phyloP scores from a whole-genome alignment of 2,329 filamentous ascomycete genomes.

The Fusarium palustre region DNA sequence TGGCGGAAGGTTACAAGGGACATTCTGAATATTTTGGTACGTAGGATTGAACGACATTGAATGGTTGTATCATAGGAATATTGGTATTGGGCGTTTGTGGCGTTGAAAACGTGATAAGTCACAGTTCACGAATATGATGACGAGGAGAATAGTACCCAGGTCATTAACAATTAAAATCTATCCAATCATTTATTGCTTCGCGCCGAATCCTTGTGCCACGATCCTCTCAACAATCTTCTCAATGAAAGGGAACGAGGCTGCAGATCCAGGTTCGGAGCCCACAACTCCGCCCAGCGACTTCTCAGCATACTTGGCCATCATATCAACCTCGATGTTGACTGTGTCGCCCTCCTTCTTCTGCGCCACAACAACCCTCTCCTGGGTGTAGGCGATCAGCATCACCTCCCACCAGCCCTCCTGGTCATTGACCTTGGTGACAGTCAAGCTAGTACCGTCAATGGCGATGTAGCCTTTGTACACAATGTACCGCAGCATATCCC shows the following conservation, averaged over 20 bases:
- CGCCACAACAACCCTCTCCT: constrained; percentile 88
- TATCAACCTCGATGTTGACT: constrained; percentile 94
- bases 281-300: constrained; percentile 85
- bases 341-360: constrained; percentile 81
- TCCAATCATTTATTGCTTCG: constrained; percentile 39
- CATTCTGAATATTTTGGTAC: neutral
- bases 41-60: neutral
- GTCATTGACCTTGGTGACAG: constrained; percentile 88
- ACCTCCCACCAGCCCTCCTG: constrained; percentile 88
- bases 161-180: constrained; percentile 23
- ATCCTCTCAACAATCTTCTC: constrained; percentile 80
- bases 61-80: neutral
- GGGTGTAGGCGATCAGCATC: constrained; percentile 97
- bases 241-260: constrained; percentile 65
- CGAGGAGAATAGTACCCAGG: constrained; percentile 42
- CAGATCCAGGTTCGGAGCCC: constrained; percentile 63
- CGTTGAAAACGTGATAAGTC: neutral
- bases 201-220: constrained; percentile 71
- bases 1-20: neutral
- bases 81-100: neutral
- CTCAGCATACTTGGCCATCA: constrained; percentile 86
- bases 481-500: constrained; percentile 81
- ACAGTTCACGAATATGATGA: neutral
- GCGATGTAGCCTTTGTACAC: constrained; percentile 97
- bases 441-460: constrained; percentile 93